Evolutionary conservation across 345 rosid species (phyloP).

Genomic region (Aegle marmelos): DNA sequence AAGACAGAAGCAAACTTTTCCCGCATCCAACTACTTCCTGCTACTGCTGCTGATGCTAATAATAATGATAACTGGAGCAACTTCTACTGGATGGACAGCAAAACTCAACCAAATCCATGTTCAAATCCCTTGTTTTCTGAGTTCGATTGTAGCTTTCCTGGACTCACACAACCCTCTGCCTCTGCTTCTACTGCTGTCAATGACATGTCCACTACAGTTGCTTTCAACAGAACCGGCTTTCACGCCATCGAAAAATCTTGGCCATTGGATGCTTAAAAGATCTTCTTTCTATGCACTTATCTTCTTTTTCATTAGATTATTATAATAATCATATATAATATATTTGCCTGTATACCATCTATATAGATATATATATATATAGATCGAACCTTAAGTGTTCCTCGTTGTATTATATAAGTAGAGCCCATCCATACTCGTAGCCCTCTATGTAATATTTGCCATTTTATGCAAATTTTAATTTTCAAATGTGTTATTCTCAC

Average conservation of each 20-base stretch:
- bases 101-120: conserved; percentile 28
- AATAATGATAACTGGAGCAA: conserved; percentile 6
- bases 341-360: conserved; percentile 6
- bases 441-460: neutral
- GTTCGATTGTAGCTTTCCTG: conserved; percentile 37
- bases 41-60: neutral
- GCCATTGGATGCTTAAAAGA: conserved; percentile 40
- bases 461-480: neutral
- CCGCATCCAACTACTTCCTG: conserved; percentile 39
- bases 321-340: neutral
- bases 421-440: neutral
- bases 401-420: neutral
- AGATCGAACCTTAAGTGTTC: neutral
- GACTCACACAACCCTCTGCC: conserved; percentile 27
- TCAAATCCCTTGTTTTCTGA: conserved; percentile 53
- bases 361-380: neutral
- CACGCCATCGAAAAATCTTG: conserved; percentile 51
- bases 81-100: conserved; percentile 40
- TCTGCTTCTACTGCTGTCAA: conserved; percentile 13
- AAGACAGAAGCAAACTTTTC: conserved; percentile 56
- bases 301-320: neutral
- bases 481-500: neutral
- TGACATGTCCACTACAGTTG: conserved; percentile 43
- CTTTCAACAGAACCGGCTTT: conserved; percentile 34
- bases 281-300: neutral